Evolutionary conservation across 768 basidiomycete species (phyloP).

Genomic region (Serendipita sp.): DNA sequence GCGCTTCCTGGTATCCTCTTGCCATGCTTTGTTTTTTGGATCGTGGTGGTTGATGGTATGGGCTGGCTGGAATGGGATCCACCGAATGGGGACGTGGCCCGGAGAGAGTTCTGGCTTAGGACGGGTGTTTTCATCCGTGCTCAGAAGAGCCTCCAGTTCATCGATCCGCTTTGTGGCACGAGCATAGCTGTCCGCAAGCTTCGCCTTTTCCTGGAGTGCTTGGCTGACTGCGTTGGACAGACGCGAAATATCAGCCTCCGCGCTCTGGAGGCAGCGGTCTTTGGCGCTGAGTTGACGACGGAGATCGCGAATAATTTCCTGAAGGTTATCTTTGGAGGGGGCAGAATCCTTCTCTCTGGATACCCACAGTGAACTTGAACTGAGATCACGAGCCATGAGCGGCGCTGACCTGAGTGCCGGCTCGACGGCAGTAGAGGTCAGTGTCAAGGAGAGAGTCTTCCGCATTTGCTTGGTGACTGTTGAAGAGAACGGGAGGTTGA

Average conservation of each 20-base stretch:
- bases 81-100: neutral
- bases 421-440: neutral
- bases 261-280: neutral
- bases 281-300: neutral
- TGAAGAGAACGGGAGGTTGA: slow-evolving; percentile 1
- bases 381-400: neutral
- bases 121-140: neutral
- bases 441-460: neutral
- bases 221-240: neutral
- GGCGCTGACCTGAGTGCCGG: neutral
- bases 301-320: neutral
- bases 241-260: neutral
- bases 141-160: neutral
- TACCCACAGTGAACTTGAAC: neutral
- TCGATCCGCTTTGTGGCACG: neutral
- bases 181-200: neutral
- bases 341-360: neutral
- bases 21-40: neutral
- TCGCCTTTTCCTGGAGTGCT: neutral
- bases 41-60: neutral
- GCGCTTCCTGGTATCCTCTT: neutral
- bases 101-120: neutral
- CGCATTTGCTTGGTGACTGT: neutral
- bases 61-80: neutral
- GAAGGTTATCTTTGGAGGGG: neutral